A percentile compares a stretch with the other conserved stretches of the same genome.
These are phyloP conservation scores for Cytospora piceae DNA, from an alignment of 2,329 filamentous ascomycete genomes.

Conservation along the genomic window DNA sequence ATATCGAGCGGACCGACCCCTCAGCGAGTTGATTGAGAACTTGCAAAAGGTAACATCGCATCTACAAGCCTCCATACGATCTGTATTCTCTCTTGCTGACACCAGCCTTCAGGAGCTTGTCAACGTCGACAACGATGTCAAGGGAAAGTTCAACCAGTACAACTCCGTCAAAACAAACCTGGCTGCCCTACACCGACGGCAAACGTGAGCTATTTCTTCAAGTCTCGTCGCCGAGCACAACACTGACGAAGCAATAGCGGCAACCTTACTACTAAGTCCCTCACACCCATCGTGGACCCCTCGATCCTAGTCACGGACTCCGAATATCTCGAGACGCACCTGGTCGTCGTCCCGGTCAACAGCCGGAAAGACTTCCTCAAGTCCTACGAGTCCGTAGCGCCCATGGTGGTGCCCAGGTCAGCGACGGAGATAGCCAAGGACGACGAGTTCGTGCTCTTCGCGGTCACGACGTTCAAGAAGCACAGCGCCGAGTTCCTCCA, in stretches of 20 bases:
- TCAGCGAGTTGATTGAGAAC: conserved; percentile 83
- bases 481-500: conserved; percentile 83
- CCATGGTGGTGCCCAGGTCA: conserved; percentile 93
- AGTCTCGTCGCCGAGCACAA: not conserved
- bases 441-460: conserved; percentile 86
- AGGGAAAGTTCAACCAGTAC: conserved; percentile 92
- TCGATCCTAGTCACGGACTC: conserved; percentile 81
- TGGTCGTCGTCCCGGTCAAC: conserved; percentile 83
- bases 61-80: not conserved
- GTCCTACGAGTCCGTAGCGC: conserved; percentile 83
- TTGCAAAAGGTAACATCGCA: conserved; percentile 73
- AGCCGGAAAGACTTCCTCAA: conserved; percentile 86
- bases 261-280: conserved; percentile 91
- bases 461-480: conserved; percentile 94
- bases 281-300: conserved; percentile 86
- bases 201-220: conserved; percentile 64
- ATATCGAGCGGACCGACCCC: conserved; percentile 88
- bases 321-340: conserved; percentile 95
- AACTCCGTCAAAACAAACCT: conserved; percentile 87
- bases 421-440: conserved; percentile 80
- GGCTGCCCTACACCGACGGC: conserved; percentile 78
- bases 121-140: conserved; percentile 95
- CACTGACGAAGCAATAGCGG: conserved; percentile 57
- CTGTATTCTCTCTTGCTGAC: conserved; percentile 10
- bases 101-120: conserved; percentile 69